A percentile compares a stretch with the other conserved stretches of the same genome.
Evolutionary conservation across 2,329 filamentous ascomycete species (phyloP).

Genomic region (Trichoderma koningii): DNA sequence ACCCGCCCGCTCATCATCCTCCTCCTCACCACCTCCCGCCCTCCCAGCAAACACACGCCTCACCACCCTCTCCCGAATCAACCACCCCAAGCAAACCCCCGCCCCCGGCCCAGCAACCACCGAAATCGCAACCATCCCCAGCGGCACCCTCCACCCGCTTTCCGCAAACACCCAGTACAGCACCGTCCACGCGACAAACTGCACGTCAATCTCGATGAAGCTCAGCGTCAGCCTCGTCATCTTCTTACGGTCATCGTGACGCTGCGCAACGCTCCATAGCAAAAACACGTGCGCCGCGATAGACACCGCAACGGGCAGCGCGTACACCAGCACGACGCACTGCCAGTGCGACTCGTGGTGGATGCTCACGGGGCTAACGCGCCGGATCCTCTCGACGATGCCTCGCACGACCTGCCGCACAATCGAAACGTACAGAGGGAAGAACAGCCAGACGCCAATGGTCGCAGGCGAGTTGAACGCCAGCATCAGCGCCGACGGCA

Average conservation of each 20-base stretch:
- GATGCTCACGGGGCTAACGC: slow-evolving; percentile 38
- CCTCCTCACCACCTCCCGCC: slow-evolving; percentile 20
- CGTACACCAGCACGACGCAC: slow-evolving; percentile 48
- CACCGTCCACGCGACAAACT: slow-evolving; percentile 50
- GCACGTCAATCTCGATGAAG: slow-evolving; percentile 51
- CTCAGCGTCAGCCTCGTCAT: slow-evolving; percentile 51
- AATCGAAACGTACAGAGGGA: slow-evolving; percentile 52
- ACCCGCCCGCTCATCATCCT: slow-evolving; percentile 29
- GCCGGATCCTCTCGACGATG: slow-evolving; percentile 33
- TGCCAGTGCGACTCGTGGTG: slow-evolving; percentile 48
- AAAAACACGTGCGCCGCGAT: slow-evolving; percentile 47
- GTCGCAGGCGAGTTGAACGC: slow-evolving; percentile 41
- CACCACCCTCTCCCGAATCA: slow-evolving; percentile 44
- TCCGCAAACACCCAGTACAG: slow-evolving; percentile 58
- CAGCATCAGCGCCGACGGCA: slow-evolving; percentile 52
- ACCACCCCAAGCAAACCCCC: slow-evolving; percentile 44
- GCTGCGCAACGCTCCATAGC: slow-evolving; percentile 43
- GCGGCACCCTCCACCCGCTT: slow-evolving; percentile 47
- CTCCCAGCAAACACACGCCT: slow-evolving; percentile 31
- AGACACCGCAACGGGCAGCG: slow-evolving; percentile 48
- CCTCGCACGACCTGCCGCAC: slow-evolving; percentile 44
- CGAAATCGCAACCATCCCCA: slow-evolving; percentile 37
- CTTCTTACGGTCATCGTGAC: slow-evolving; percentile 45
- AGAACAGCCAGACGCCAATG: slow-evolving; percentile 54
- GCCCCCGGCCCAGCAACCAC: slow-evolving; percentile 44